Conservation (phyloP, 2,329 filamentous ascomycete species). For the Claviceps maximensis region DNA sequence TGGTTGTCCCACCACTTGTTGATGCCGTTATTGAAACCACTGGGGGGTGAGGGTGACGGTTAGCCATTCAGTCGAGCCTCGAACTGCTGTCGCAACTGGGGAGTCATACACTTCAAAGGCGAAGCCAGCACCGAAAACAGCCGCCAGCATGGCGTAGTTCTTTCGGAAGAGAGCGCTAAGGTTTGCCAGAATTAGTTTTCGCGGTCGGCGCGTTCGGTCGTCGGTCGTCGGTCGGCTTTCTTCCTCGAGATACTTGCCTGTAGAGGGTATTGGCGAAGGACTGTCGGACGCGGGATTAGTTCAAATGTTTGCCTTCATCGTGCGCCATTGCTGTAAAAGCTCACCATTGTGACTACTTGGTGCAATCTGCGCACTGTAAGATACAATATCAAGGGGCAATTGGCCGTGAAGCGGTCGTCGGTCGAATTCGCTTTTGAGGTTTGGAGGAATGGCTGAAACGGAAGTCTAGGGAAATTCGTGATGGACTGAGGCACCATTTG, state of each 20-base stretch:
- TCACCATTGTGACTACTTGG: slow-evolving; percentile 24
- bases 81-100: slow-evolving; percentile 7
- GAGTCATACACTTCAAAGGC: slow-evolving; percentile 77
- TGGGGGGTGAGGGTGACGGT: slow-evolving; percentile 31
- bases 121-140: slow-evolving; percentile 80
- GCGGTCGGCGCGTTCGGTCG: slow-evolving; percentile 3
- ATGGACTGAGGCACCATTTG: slow-evolving; percentile 21
- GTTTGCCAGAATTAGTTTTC: slow-evolving; percentile 13
- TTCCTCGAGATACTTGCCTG: slow-evolving; percentile 22
- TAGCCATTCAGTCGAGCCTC: slow-evolving; percentile 18
- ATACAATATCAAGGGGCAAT: slow-evolving; percentile 12
- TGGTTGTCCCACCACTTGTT: slow-evolving; percentile 81
- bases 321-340: slow-evolving; percentile 1
- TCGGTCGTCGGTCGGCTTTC: slow-evolving; percentile 4
- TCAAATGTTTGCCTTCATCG: slow-evolving; percentile 4
- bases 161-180: slow-evolving; percentile 68
- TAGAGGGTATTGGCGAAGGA: slow-evolving; percentile 23
- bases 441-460: slow-evolving; percentile 9
- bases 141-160: slow-evolving; percentile 77
- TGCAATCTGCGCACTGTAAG: slow-evolving; percentile 19
- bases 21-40: slow-evolving; percentile 69
- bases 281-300: slow-evolving; percentile 26
- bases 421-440: slow-evolving; percentile 15
- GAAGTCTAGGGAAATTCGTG: slow-evolving; percentile 12
- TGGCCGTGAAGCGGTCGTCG: slow-evolving; percentile 15